phyloP scores from a whole-genome alignment of 2,329 filamentous ascomycete species.

The Claviceps cyperi region DNA sequence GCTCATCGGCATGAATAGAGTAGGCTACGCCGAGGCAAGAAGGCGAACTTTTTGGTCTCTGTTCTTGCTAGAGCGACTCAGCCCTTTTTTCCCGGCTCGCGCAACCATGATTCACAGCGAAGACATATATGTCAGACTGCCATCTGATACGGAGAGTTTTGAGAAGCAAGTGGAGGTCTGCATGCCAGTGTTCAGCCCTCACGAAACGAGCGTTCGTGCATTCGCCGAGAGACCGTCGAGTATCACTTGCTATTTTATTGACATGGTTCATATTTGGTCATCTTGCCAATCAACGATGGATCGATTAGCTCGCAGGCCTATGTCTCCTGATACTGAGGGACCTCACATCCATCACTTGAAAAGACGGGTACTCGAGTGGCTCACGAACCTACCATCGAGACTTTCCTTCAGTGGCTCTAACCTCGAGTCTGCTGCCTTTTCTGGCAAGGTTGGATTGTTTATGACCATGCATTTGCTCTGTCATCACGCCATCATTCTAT shows the following conservation, averaged over 20 bases:
- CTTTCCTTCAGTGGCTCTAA: constrained; percentile 42
- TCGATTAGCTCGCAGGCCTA: constrained; percentile 17
- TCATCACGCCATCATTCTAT: constrained; percentile 46
- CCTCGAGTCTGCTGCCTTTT: constrained; percentile 38
- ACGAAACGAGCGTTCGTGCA: constrained; percentile 12
- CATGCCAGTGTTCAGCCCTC: constrained; percentile 46
- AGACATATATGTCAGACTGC: constrained; percentile 53
- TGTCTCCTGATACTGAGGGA: constrained; percentile 14
- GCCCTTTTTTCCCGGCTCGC: constrained; percentile 39
- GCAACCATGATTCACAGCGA: constrained; percentile 44
- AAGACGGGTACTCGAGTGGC: constrained; percentile 43
- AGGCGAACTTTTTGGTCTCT: constrained; percentile 60
- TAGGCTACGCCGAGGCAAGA: constrained; percentile 49
- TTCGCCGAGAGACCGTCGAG: constrained; percentile 21
- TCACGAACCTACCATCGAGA: constrained; percentile 36
- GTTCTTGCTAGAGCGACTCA: constrained; percentile 55
- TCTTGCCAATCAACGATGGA: constrained; percentile 47
- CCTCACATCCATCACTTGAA: constrained; percentile 30
- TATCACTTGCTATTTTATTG: constrained; percentile 45
- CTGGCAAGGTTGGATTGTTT: constrained; percentile 41
- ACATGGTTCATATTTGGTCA: constrained; percentile 50
- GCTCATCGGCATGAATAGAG: constrained; percentile 42
- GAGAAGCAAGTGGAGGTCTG: constrained; percentile 43
- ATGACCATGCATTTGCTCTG: constrained; percentile 54
- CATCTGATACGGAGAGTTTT: constrained; percentile 45